Percentiles rank a stretch among this genome's conserved stretches.
phyloP scores from a whole-genome alignment of 2,329 filamentous ascomycete species.

The Magnaporthiopsis incrustans region DNA sequence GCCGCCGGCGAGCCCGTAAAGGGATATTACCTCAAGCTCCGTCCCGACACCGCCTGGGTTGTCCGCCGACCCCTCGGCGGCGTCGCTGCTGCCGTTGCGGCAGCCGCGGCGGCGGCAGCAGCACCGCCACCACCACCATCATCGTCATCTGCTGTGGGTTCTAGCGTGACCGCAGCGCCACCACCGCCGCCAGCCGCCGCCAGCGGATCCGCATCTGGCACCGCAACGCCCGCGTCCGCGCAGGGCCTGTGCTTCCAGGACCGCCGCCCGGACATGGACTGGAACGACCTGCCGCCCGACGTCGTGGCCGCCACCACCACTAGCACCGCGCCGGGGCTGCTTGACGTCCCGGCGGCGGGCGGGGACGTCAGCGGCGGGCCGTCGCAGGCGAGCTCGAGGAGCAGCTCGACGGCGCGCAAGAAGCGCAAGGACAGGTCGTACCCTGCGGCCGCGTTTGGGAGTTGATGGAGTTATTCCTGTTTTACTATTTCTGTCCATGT shows the following conservation, averaged over 20 bases:
- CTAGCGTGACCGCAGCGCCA: too few species aligned
- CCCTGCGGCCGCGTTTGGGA: constrained; percentile 53
- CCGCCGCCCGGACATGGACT: constrained; percentile 49
- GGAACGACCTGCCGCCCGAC: constrained; percentile 58
- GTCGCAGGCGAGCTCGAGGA: constrained; percentile 41
- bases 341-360: constrained; percentile 5
- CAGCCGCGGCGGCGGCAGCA: not conserved
- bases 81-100: constrained; percentile 11
- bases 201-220: not conserved
- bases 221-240: constrained; percentile 12
- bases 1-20: constrained; percentile 36
- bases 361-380: constrained; percentile 16
- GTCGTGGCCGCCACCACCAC: constrained; percentile 13
- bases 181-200: not conserved
- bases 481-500: too few species aligned
- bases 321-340: constrained; percentile 10
- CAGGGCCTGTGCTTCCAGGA: constrained; percentile 47
- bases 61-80: constrained; percentile 32
- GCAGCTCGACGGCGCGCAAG: constrained; percentile 39
- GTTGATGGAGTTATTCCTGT: not conserved
- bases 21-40: constrained; percentile 55
- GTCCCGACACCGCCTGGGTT: constrained; percentile 54
- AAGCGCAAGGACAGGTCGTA: constrained; percentile 56
- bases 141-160: not conserved
- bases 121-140: not conserved